A percentile compares a stretch with the other conserved stretches of the same genome.
Evolutionary conservation across 2,329 filamentous ascomycete species (phyloP).

Genomic region (Curvularia verruculosa): DNA sequence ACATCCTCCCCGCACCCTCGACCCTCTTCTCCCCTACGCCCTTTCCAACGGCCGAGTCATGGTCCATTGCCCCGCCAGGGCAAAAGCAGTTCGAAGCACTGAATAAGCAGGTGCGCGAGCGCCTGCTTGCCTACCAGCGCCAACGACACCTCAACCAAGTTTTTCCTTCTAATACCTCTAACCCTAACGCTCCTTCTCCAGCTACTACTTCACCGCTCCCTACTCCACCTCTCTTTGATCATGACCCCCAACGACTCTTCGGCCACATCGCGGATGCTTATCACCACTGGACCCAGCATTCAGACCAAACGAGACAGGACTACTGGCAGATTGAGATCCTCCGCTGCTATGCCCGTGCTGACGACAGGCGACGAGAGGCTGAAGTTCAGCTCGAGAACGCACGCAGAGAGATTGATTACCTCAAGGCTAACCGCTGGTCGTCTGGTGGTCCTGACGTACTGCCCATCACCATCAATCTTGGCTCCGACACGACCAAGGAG

Average conservation of each 20-base stretch:
- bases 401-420: constrained; percentile 51
- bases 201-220: constrained; percentile 44
- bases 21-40: constrained; percentile 83
- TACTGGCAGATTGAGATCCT: constrained; percentile 56
- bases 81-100: constrained; percentile 76
- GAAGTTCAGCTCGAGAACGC: constrained; percentile 49
- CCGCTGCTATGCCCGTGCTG: constrained; percentile 52
- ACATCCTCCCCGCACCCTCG: constrained; percentile 78
- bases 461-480: constrained; percentile 47
- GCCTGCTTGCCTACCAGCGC: constrained; percentile 58
- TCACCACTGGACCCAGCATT: constrained; percentile 73
- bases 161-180: constrained; percentile 33
- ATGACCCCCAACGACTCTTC: constrained; percentile 71
- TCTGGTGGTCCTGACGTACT: constrained; percentile 35
- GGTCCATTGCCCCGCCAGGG: constrained; percentile 78
- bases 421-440: constrained; percentile 43
- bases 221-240: constrained; percentile 53
- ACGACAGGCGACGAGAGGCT: constrained; percentile 47
- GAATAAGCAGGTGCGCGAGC: constrained; percentile 67
- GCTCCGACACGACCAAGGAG: constrained; percentile 48
- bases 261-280: constrained; percentile 80
- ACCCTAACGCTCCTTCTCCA: constrained; percentile 33
- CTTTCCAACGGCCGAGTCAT: constrained; percentile 77
- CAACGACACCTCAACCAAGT: constrained; percentile 46
- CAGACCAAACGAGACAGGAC: constrained; percentile 54